Evolutionary conservation across 768 basidiomycete species (phyloP).

Genomic region (Trametes elegans): DNA sequence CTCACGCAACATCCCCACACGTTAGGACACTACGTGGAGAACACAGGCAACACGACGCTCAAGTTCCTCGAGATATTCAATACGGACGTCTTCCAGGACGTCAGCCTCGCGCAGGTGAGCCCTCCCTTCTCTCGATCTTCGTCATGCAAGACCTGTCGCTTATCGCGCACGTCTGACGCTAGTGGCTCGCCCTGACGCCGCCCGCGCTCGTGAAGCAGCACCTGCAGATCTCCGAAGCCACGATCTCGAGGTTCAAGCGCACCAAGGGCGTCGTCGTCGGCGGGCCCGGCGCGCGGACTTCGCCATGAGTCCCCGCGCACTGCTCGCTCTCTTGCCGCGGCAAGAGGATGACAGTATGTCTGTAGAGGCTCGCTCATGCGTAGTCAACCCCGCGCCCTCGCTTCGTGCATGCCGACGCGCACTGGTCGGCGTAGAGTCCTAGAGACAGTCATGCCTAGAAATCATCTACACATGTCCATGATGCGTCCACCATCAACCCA

Average conservation of each 20-base stretch:
- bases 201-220: conserved; percentile 46
- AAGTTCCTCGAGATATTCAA: conserved; percentile 40
- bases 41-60: conserved; percentile 36
- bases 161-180: not conserved
- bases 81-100: conserved; percentile 26
- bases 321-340: no score
- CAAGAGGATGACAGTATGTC: no score
- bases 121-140: not conserved
- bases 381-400: no score
- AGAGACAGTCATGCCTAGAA: no score
- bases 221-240: conserved; percentile 39
- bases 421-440: no score
- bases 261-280: conserved; percentile 40
- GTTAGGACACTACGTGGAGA: conserved; percentile 38
- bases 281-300: not conserved
- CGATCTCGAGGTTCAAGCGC: conserved; percentile 36
- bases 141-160: not conserved
- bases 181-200: conserved; percentile 48
- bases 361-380: no score
- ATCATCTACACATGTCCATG: no score
- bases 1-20: not conserved
- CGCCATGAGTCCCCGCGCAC: no score
- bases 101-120: conserved; percentile 44
- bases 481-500: no score
- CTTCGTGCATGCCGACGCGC: no score